A percentile compares a stretch with the other conserved stretches of the same genome.
Evolutionary conservation across 768 basidiomycete species (phyloP).

Genomic region (Glaciozyma antarctica): DNA sequence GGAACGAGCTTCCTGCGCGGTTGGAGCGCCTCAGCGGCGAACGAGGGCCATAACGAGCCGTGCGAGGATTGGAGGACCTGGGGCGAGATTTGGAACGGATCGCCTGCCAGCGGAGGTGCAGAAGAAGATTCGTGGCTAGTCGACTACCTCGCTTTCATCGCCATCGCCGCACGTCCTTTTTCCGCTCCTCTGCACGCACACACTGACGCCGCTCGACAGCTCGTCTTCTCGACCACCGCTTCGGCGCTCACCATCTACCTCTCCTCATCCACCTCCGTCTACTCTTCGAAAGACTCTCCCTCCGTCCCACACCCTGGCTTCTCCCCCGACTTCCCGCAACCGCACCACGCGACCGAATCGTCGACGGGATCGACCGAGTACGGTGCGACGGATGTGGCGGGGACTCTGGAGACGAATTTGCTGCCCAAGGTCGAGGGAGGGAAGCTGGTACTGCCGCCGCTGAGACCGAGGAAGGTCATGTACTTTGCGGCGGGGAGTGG

Average conservation of each 20-base stretch:
- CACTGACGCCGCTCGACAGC: constrained; percentile 42
- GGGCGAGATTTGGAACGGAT: constrained; percentile 50
- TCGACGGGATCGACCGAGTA: background rate
- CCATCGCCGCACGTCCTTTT: constrained; percentile 58
- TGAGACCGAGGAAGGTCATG: constrained; percentile 27
- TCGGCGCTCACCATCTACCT: constrained; percentile 74
- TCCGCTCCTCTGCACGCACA: background rate
- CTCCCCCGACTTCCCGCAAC: constrained; percentile 1
- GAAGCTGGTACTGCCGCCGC: background rate
- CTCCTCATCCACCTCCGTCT: constrained; percentile 78
- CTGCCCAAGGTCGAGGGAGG: too few relatives aligned
- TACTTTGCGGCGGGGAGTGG: constrained; percentile 74
- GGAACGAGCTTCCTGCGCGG: background rate
- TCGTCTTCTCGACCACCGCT: constrained; percentile 61
- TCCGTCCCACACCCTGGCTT: constrained; percentile 3
- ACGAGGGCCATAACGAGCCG: constrained; percentile 24
- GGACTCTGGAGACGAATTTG: too few relatives aligned
- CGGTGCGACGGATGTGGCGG: too few relatives aligned
- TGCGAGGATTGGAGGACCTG: constrained; percentile 70
- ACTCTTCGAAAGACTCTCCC: constrained; percentile 76
- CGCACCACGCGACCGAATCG: background rate
- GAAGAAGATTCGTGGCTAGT: constrained; percentile 45
- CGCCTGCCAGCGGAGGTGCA: constrained; percentile 27
- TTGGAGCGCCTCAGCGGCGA: constrained; percentile 10
- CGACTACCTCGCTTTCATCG: constrained; percentile 60